These are phyloP conservation scores for Petunia secreta DNA, from an alignment of 257 asterid species.

Conservation along the genomic window DNA sequence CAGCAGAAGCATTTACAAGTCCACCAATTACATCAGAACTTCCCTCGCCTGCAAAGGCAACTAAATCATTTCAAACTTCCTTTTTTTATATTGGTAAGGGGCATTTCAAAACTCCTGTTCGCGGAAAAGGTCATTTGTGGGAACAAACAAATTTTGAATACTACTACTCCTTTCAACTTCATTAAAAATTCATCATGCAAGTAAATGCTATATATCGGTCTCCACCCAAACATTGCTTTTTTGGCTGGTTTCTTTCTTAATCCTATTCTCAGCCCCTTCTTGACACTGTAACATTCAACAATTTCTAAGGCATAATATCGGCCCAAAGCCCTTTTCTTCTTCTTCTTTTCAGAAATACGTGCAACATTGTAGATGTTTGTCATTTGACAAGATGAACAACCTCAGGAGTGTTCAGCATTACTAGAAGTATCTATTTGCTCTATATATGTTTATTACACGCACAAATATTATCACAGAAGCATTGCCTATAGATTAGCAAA, in stretches of 20 bases:
- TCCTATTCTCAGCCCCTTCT: not conserved
- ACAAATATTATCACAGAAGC: not conserved
- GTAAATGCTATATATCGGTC: not conserved
- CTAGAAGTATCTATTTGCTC: not conserved
- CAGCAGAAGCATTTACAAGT: constrained; percentile 37
- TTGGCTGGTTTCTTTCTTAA: not conserved
- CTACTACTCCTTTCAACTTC: not conserved
- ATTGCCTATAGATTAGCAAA: not conserved
- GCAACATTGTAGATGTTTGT: not conserved
- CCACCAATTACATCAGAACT: constrained; percentile 43
- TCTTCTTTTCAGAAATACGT: not conserved
- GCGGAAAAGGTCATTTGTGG: not conserved
- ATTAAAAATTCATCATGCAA: not conserved
- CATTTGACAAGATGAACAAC: not conserved
- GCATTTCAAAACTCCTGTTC: too few species aligned
- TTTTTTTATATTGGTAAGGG: too few species aligned
- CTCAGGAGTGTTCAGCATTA: not conserved
- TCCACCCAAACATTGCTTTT: not conserved
- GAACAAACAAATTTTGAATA: not conserved
- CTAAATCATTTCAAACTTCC: constrained; percentile 18
- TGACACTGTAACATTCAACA: not conserved
- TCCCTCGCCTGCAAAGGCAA: constrained; percentile 50
- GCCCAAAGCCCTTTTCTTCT: not conserved
- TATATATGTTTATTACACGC: not conserved
- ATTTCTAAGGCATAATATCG: constrained; percentile 15